Evolutionary conservation across 2,329 filamentous ascomycete genomes (phyloP), one percentile per base, ranked within the genome.

Genomic region (Cytospora piceae): DNA sequence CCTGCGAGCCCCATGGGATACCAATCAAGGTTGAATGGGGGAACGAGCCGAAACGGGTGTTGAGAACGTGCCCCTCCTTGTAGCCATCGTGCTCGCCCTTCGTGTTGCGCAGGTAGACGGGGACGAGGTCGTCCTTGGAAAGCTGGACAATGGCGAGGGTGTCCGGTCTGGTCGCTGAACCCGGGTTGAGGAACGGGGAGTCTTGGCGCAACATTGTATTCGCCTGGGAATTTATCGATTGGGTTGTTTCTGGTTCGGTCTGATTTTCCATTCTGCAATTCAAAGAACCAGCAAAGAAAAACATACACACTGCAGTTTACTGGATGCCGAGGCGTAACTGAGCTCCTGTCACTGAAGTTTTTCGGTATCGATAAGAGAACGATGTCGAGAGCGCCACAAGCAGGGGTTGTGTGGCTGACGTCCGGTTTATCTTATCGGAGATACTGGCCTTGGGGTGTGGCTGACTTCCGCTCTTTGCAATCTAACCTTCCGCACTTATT

Each of bases 41-140:
- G 67, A 93, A 94, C 0, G 94, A 97, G 58, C 95, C 95, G 73
- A 97, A 99, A 54, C 94, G 89, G 1, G 94, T 99, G 79, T 97
- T 98, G 62, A 94, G 87, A 2, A 93, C 90, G 56, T 88, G 89
- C 42, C 91, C 91, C 74, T 93, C 90, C 34, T 86, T 85, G 72
- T 93, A 93, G 66, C 90, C 91, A 73, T 89, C 85, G 69, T 90
- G 83, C 52, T 86, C 83, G 61, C 87, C 87, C 46, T 85, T 83
- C 27, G 83, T 83, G 34, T 85, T 80, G 69, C 85, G 82, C 32
- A 94, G 85, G 68, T 91, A 88, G 31, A 93, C 82, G 9, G 94
- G 93, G 49, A 93, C 83, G 69, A 94, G 87, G 68, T 90, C 90
- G 77, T 98, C 94, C 78, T 94, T 90, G 68, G 92, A 94, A 61